phyloP scores from a whole-genome alignment of 2,329 filamentous ascomycete species.

The Pseudogymnoascus sp. region DNA sequence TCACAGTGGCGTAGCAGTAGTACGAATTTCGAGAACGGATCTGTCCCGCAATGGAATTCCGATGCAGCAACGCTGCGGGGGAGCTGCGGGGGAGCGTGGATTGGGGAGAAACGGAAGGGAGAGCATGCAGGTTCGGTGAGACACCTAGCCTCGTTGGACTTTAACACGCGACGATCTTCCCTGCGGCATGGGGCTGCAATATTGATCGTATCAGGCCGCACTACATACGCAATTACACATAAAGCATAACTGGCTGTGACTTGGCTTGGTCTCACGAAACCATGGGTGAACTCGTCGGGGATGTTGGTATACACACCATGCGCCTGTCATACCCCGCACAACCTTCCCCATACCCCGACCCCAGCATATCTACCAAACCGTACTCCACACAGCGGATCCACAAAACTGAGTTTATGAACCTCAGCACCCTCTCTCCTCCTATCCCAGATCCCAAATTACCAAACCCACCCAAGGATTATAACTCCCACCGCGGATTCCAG shows the following conservation, averaged over 20 bases:
- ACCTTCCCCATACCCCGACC: not conserved
- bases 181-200: not conserved
- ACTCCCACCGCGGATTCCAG: not conserved
- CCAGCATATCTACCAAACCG: not conserved
- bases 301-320: not conserved
- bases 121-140: not conserved
- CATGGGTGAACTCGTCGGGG: too few species aligned
- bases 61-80: not conserved
- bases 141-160: not conserved
- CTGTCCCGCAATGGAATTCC: not conserved
- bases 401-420: not conserved
- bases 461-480: not conserved
- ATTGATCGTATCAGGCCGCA: not conserved
- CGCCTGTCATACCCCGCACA: conserved; percentile 1
- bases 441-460: not conserved
- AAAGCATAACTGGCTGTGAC: not conserved
- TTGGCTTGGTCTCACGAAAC: not conserved
- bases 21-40: not conserved
- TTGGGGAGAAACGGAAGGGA: not conserved
- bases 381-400: not conserved
- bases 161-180: not conserved
- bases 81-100: not conserved
- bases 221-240: not conserved
- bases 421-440: not conserved
- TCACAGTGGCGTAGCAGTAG: not conserved